Conservation (phyloP, 441 rosid genomes). For the Theobroma grandiflorum region DNA sequence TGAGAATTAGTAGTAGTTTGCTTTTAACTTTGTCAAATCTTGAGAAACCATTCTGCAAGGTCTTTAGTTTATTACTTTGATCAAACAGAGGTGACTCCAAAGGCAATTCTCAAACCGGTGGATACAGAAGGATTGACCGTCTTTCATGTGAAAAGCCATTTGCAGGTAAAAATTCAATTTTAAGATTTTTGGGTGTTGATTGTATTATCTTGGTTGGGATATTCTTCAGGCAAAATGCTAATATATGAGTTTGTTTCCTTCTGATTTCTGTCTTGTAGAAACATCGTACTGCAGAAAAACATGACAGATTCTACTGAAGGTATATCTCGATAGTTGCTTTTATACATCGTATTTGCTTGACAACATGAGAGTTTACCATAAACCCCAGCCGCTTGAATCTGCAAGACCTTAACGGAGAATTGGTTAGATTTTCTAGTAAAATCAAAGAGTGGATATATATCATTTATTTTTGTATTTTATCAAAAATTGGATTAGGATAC, state of each 20-base stretch:
- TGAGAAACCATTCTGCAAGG: background rate
- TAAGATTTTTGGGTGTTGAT: background rate
- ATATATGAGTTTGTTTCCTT: background rate
- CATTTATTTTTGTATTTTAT: too few relatives aligned
- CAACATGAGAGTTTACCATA: background rate
- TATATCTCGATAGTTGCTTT: background rate
- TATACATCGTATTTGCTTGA: background rate
- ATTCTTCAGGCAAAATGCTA: conserved; percentile 6
- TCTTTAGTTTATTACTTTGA: conserved; percentile 22
- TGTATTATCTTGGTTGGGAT: background rate
- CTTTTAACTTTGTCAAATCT: background rate
- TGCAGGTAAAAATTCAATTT: conserved; percentile 60
- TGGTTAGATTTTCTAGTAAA: too few relatives aligned
- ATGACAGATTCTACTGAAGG: conserved; percentile 30
- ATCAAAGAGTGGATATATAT: too few relatives aligned
- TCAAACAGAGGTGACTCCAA: conserved; percentile 82
- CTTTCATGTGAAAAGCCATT: conserved; percentile 96
- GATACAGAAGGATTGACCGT: conserved; percentile 84
- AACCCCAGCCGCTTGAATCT: too few relatives aligned
- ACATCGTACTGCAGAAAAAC: conserved; percentile 29
- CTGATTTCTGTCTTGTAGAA: conserved; percentile 16
- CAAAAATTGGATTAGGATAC: too few relatives aligned
- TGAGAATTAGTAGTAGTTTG: conserved; percentile 60
- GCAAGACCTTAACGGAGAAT: too few relatives aligned
- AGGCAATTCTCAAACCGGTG: conserved; percentile 89